These are phyloP conservation scores for Kuraishia ogatae DNA, from an alignment of 805 yeast species.

Conservation along the genomic window DNA sequence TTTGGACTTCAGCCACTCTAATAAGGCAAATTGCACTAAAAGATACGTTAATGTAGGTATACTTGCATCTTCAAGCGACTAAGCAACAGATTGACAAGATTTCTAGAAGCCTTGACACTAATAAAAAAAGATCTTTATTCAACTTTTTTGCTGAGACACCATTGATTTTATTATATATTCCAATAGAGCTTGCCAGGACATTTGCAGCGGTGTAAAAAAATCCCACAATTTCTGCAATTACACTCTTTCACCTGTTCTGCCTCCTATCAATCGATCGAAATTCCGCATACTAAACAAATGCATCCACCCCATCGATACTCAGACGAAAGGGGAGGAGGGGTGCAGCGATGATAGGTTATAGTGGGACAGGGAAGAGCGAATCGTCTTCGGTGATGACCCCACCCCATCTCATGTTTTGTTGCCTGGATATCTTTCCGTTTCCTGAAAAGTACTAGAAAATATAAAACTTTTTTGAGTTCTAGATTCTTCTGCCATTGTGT, in stretches of 20 bases:
- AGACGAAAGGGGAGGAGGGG: not conserved
- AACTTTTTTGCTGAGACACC: not conserved
- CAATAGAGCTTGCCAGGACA: not conserved
- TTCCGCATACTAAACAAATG: not conserved
- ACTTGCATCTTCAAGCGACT: not conserved
- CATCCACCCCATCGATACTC: not conserved
- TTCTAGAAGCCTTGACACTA: not conserved
- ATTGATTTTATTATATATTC: too few relatives aligned
- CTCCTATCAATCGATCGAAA: slow-evolving; percentile 4
- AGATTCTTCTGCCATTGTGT: not conserved
- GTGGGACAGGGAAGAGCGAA: too few relatives aligned
- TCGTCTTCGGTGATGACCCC: too few relatives aligned
- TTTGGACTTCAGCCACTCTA: too few relatives aligned
- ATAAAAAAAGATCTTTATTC: too few relatives aligned
- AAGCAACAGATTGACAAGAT: not conserved
- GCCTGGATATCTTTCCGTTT: too few relatives aligned
- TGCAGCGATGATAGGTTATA: not conserved
- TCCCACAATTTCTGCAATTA: slow-evolving; percentile 3
- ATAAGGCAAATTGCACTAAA: not conserved
- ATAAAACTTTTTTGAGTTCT: not conserved
- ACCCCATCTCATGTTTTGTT: too few relatives aligned
- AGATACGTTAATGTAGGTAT: not conserved
- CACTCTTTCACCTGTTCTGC: not conserved
- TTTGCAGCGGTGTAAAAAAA: not conserved
- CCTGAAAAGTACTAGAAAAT: too few relatives aligned